Percentiles rank a stretch among this genome's conserved stretches.
Conservation (phyloP, 1,284 basidiomycete genomes). For the Cutaneotrichosporon sp. region DNA sequence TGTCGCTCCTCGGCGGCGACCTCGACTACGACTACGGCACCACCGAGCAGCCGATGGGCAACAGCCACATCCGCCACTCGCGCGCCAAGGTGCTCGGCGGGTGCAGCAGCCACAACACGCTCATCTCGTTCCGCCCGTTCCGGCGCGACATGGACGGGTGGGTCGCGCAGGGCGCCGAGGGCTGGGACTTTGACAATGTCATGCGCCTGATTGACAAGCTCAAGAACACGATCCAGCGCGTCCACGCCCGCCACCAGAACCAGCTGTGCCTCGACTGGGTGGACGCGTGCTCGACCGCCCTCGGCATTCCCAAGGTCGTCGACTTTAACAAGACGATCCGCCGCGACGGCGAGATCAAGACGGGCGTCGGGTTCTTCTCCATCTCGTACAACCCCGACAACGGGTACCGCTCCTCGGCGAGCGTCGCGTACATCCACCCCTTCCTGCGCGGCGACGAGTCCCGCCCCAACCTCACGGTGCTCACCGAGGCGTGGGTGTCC, state of each 20-base stretch:
- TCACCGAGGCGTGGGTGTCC: conserved; percentile 27
- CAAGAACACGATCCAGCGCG: conserved; percentile 23
- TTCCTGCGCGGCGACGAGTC: conserved; percentile 25
- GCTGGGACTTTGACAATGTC: conserved; percentile 23
- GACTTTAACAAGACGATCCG: conserved; percentile 25
- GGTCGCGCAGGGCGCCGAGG: conserved; percentile 12
- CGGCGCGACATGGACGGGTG: conserved; percentile 23
- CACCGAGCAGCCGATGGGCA: conserved; percentile 24
- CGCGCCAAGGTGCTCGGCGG: conserved; percentile 27
- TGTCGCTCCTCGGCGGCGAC: conserved; percentile 23
- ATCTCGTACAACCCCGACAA: conserved; percentile 28
- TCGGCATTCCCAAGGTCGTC: conserved; percentile 23
- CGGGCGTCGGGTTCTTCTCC: conserved; percentile 28
- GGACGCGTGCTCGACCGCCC: conserved; percentile 13
- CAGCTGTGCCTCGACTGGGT: conserved; percentile 24
- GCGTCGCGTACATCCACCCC: conserved; percentile 27
- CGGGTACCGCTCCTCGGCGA: conserved; percentile 16
- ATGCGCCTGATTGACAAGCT: conserved; percentile 27
- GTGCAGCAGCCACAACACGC: conserved; percentile 26
- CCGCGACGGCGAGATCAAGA: conserved; percentile 14
- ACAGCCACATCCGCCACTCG: conserved; percentile 26
- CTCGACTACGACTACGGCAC: conserved; percentile 28
- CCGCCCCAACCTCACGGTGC: conserved; percentile 25
- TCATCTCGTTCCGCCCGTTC: conserved; percentile 29
- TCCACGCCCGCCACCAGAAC: conserved; percentile 24